Percentiles rank a stretch among this genome's conserved stretches.
Conservation (phyloP, 139 green algal genomes). For the Tetraselmis striata region DNA sequence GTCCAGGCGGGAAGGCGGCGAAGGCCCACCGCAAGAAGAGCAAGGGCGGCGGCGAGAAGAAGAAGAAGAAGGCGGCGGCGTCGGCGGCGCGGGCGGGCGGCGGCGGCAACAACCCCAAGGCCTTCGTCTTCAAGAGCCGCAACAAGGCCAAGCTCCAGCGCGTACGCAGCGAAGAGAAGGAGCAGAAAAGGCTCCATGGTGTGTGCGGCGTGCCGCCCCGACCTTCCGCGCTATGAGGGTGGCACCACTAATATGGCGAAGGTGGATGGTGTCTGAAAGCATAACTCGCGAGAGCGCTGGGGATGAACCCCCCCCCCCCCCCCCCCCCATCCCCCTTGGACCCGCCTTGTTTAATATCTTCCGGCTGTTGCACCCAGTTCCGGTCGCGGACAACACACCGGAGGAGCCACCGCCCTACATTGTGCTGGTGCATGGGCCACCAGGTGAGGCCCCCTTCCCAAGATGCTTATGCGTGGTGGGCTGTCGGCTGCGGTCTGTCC, state of each 20-base stretch:
- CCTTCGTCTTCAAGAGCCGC: slow-evolving; percentile 61
- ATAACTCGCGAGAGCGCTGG: background rate
- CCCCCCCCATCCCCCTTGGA: background rate
- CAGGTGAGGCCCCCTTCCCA: too few relatives aligned
- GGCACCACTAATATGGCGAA: background rate
- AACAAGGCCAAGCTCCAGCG: slow-evolving; percentile 56
- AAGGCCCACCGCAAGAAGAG: background rate
- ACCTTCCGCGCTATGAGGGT: too few relatives aligned
- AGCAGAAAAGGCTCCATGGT: slow-evolving; percentile 88
- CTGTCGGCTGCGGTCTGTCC: background rate
- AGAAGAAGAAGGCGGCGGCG: slow-evolving; percentile 25
- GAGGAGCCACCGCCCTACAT: slow-evolving; percentile 87
- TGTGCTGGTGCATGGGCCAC: slow-evolving; percentile 92
- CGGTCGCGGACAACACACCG: slow-evolving; percentile 35
- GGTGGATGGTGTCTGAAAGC: background rate
- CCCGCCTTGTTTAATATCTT: too few relatives aligned
- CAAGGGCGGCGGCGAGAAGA: slow-evolving; percentile 14
- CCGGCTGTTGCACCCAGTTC: too few relatives aligned
- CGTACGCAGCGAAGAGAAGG: slow-evolving; percentile 73
- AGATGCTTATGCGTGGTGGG: too few relatives aligned
- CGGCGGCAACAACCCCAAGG: slow-evolving; percentile 55
- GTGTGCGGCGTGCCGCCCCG: too few relatives aligned
- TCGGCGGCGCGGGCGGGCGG: background rate
- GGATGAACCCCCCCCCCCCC: background rate
- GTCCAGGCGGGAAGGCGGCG: background rate